Conservation (phyloP, 1,139 yeast genomes). For the Protomyces lactucae-debilis region DNA sequence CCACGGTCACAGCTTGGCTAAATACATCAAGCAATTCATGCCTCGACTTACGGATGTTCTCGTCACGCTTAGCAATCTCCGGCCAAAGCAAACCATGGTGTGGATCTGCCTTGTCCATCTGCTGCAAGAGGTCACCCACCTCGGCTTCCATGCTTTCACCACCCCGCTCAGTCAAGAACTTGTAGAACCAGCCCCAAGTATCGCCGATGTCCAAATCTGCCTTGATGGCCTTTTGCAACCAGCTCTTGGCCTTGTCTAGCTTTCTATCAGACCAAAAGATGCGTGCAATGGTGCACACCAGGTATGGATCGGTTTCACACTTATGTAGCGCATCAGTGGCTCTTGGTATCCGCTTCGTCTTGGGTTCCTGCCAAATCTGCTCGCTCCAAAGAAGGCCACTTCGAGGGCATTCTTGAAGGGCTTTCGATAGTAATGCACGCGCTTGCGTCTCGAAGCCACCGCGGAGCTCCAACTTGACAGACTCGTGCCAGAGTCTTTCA, state of each 20-base stretch:
- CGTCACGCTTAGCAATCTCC: conserved; percentile 10
- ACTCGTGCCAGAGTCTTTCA: conserved; percentile 55
- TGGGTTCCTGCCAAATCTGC: conserved; percentile 48
- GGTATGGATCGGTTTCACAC: conserved; percentile 57
- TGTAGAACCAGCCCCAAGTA: conserved; percentile 65
- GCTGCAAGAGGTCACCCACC: conserved; percentile 1
- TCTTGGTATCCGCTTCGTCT: conserved; percentile 54
- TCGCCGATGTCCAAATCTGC: conserved; percentile 65
- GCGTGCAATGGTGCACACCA: conserved; percentile 61
- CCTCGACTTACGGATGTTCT: not conserved
- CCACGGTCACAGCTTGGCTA: conserved; percentile 1
- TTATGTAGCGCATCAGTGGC: conserved; percentile 68
- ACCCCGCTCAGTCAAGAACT: conserved; percentile 37
- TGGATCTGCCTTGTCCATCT: conserved; percentile 20
- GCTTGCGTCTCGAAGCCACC: conserved; percentile 53
- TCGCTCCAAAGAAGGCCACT: conserved; percentile 63
- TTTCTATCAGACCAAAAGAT: conserved; percentile 69
- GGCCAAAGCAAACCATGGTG: conserved; percentile 25
- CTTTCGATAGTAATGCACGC: conserved; percentile 53
- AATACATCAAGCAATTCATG: conserved; percentile 4
- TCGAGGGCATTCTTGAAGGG: conserved; percentile 55
- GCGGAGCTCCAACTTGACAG: conserved; percentile 55
- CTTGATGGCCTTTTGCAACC: conserved; percentile 68
- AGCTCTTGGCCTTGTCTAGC: conserved; percentile 57
- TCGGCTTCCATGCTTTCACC: conserved; percentile 2